Evolutionary conservation across 148 eudicot species (phyloP).

Genomic region (Euryodendron excelsum): DNA sequence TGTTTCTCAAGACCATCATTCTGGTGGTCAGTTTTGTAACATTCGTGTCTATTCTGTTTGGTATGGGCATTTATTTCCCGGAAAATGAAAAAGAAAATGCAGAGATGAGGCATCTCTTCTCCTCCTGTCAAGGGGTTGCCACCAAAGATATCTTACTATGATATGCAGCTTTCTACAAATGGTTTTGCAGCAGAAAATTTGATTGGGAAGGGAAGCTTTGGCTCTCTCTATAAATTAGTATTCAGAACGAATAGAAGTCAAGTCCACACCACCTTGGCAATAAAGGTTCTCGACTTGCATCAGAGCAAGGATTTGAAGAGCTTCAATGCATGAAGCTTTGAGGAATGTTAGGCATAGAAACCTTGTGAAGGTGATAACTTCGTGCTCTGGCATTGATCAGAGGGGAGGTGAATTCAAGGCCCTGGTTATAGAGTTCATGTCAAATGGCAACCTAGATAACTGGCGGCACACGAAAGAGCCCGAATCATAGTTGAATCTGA

Average conservation of each 20-base stretch:
- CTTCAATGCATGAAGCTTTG: neutral
- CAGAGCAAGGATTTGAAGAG: neutral
- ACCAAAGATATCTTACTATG: neutral
- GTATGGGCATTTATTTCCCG: neutral
- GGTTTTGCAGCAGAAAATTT: neutral
- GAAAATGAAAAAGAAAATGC: neutral
- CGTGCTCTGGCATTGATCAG: conserved; percentile 4
- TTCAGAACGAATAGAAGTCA: no score
- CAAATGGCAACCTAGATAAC: neutral
- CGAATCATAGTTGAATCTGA: neutral
- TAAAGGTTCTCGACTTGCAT: neutral
- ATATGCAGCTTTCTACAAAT: neutral
- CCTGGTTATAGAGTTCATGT: neutral
- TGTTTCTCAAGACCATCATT: neutral
- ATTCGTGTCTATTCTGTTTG: neutral
- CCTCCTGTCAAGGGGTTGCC: neutral
- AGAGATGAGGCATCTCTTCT: neutral
- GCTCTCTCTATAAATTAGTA: neutral
- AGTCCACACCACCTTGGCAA: neutral
- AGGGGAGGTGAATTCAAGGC: neutral
- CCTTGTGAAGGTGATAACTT: neutral
- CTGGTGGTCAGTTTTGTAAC: neutral
- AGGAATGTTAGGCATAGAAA: neutral
- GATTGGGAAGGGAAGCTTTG: neutral
- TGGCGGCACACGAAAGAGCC: neutral